phyloP scores from a whole-genome alignment of 1,284 basidiomycete species.

The Malassezia brasiliensis region DNA sequence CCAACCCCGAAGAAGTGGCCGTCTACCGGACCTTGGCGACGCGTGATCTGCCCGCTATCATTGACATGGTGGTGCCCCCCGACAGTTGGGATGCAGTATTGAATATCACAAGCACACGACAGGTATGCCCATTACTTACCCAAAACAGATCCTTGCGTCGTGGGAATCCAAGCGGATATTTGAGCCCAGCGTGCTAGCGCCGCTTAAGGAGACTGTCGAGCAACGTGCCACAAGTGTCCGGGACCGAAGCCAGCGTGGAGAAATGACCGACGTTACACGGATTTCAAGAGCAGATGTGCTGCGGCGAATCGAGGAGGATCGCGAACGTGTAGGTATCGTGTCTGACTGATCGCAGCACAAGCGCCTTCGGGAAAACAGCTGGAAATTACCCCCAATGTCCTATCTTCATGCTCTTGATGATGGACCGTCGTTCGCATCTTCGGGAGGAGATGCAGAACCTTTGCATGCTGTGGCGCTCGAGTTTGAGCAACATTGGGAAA shows the following conservation, averaged over 20 bases:
- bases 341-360: conserved; percentile 58
- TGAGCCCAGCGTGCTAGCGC: conserved; percentile 2
- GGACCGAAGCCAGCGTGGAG: conserved; percentile 53
- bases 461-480: conserved; percentile 20
- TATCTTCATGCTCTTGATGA: conserved; percentile 14
- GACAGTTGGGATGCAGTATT: conserved; percentile 24
- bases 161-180: conserved; percentile 19
- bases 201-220: conserved; percentile 3
- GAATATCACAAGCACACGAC: conserved; percentile 18
- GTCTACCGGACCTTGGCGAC: conserved; percentile 15
- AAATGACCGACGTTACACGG: background rate
- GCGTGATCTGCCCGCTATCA: conserved; percentile 16
- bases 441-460: background rate
- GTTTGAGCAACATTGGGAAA: conserved; percentile 30
- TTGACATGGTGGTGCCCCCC: conserved; percentile 20
- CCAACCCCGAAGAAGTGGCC: conserved; percentile 9
- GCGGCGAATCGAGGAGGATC: conserved; percentile 63
- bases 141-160: conserved; percentile 16
- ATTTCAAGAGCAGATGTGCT: conserved; percentile 57
- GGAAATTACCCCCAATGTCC: conserved; percentile 67
- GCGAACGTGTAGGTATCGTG: conserved; percentile 11
- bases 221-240: conserved; percentile 14
- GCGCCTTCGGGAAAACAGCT: conserved; percentile 70
- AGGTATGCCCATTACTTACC: background rate
- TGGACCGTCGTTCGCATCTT: background rate